These are phyloP conservation scores for Polymyxa betae DNA, from an alignment of 208 protist species.

Conservation along the genomic window DNA sequence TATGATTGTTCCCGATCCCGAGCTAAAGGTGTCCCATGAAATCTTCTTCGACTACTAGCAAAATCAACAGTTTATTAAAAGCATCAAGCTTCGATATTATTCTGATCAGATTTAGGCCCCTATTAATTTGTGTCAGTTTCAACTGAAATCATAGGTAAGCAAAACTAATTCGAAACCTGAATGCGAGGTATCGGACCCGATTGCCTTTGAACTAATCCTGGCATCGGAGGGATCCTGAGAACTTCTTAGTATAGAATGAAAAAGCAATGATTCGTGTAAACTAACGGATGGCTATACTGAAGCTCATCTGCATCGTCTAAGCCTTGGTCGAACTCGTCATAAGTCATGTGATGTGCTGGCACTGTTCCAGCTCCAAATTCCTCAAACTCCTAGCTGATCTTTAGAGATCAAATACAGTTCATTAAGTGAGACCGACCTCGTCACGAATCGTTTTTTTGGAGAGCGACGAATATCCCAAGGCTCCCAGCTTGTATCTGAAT, in stretches of 20 bases:
- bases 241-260: not conserved
- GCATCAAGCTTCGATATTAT: too few relatives aligned
- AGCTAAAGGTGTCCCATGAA: too few relatives aligned
- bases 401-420: not conserved
- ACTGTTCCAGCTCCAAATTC: not conserved
- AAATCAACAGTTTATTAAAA: too few relatives aligned
- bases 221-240: conserved; percentile 23
- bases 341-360: not conserved
- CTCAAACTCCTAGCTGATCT: not conserved
- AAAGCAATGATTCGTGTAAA: not conserved
- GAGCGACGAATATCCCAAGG: not conserved
- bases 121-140: too few relatives aligned
- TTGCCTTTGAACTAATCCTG: conserved; percentile 8
- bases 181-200: too few relatives aligned
- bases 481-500: not conserved
- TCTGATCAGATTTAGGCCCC: too few relatives aligned
- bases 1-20: too few relatives aligned
- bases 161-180: too few relatives aligned
- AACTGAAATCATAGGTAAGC: too few relatives aligned
- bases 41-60: too few relatives aligned
- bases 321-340: not conserved
- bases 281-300: not conserved
- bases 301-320: not conserved
- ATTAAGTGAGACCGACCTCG: not conserved
- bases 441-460: not conserved